These are phyloP conservation scores for Suhomyces terraborum DNA, from an alignment of 1,139 yeast species.

Conservation along the genomic window DNA sequence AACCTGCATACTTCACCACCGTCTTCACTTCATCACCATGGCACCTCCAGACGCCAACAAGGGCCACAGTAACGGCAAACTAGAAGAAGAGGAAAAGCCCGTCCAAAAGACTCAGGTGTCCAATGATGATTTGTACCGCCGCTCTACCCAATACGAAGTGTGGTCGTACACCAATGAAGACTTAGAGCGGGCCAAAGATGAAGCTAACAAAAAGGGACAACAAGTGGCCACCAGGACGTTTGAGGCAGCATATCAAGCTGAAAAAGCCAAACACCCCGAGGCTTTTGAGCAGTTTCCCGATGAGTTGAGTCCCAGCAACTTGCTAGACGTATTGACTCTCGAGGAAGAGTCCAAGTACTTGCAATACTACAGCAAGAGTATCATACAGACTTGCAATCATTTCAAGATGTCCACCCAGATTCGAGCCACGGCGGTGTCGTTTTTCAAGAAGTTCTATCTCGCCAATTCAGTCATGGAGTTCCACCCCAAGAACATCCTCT, in stretches of 20 bases:
- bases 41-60: conserved; percentile 5
- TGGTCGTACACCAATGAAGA: conserved; percentile 80
- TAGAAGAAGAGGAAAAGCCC: conserved; percentile 4
- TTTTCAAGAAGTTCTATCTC: conserved; percentile 78
- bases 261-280: conserved; percentile 34
- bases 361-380: conserved; percentile 69
- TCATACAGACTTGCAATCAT: conserved; percentile 54
- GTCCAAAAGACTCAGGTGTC: conserved; percentile 23
- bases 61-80: neutral
- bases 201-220: conserved; percentile 57
- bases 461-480: conserved; percentile 79
- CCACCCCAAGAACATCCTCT: conserved; percentile 81
- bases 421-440: conserved; percentile 81
- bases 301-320: conserved; percentile 34
- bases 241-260: conserved; percentile 24
- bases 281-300: conserved; percentile 32
- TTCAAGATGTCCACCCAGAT: conserved; percentile 53
- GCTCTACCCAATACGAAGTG: conserved; percentile 76
- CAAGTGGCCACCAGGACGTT: conserved; percentile 41
- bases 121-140: conserved; percentile 82
- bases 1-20: conserved; percentile 3
- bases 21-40: conserved; percentile 6
- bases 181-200: conserved; percentile 48
- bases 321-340: conserved; percentile 51
- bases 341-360: conserved; percentile 75